Conservation (phyloP, 2,329 filamentous ascomycete species). For the Fusarium sp. region DNA sequence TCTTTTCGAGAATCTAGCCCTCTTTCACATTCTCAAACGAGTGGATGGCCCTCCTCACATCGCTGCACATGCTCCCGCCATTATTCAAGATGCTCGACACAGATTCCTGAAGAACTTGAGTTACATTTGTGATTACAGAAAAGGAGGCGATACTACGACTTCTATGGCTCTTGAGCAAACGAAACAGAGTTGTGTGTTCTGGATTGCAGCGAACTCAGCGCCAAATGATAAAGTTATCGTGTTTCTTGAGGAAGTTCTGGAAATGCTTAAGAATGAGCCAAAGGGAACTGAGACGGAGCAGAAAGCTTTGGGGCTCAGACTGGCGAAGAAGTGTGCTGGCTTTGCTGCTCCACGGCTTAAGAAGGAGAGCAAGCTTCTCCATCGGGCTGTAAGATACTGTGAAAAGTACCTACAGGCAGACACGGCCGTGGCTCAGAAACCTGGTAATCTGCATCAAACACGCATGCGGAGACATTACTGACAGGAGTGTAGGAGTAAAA, state of each 20-base stretch:
- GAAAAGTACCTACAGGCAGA: constrained; percentile 8
- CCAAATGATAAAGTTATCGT: constrained; percentile 29
- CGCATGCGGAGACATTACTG: not conserved
- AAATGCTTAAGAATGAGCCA: not conserved
- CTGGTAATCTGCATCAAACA: constrained; percentile 6
- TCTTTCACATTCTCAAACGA: constrained; percentile 30
- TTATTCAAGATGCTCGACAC: constrained; percentile 16
- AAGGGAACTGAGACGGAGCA: not conserved
- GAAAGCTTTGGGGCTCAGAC: not conserved
- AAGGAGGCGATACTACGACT: constrained; percentile 59
- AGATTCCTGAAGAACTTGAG: constrained; percentile 56
- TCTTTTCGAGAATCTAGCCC: constrained; percentile 39
- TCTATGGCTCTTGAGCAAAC: constrained; percentile 57
- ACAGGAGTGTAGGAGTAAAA: constrained; percentile 1
- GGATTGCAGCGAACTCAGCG: constrained; percentile 57
- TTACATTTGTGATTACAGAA: constrained; percentile 59
- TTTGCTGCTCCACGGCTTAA: constrained; percentile 43
- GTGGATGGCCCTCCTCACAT: constrained; percentile 25
- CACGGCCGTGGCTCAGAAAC: not conserved
- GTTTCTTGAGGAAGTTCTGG: constrained; percentile 50
- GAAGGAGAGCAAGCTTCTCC: constrained; percentile 38
- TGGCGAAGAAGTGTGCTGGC: constrained; percentile 10
- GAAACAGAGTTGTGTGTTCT: constrained; percentile 52
- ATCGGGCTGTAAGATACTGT: constrained; percentile 28
- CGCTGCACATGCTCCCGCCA: not conserved